phyloP scores from a whole-genome alignment of 1,284 basidiomycete species.

The Uromyces viciae-fabae region DNA sequence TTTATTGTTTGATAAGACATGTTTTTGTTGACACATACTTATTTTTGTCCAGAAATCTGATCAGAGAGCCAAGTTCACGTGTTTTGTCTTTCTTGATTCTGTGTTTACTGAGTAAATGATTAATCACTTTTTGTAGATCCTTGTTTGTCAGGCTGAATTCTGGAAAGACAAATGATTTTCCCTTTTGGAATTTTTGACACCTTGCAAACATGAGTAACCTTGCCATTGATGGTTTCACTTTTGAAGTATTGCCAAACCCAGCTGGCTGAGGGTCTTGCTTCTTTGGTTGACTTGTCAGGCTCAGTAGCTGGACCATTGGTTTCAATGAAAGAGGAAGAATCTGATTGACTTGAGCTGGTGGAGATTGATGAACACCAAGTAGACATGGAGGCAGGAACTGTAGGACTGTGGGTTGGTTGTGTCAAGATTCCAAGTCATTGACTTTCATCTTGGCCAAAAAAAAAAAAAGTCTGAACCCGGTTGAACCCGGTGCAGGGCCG shows the following conservation, averaged over 20 bases:
- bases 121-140: conserved; percentile 11
- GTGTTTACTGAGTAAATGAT: not conserved
- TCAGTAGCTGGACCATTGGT: not conserved
- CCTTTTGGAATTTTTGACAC: not conserved
- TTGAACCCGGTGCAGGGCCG: not conserved
- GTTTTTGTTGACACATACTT: not conserved
- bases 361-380: not conserved
- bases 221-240: not conserved
- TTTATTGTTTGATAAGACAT: not conserved
- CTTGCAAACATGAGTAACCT: not conserved
- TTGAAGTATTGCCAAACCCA: conserved; percentile 2
- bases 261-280: not conserved
- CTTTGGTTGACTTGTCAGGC: not conserved
- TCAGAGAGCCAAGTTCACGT: not conserved
- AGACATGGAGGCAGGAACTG: too few relatives aligned
- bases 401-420: not conserved
- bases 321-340: not conserved
- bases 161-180: not conserved
- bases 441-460: not conserved
- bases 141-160: not conserved
- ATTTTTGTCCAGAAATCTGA: not conserved
- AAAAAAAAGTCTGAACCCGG: too few relatives aligned
- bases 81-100: conserved; percentile 5
- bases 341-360: not conserved
- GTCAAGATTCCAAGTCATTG: not conserved